These are phyloP conservation scores for Cutaneotrichosporon sp. DNA, from an alignment of 1,284 basidiomycete species.

Conservation along the genomic window DNA sequence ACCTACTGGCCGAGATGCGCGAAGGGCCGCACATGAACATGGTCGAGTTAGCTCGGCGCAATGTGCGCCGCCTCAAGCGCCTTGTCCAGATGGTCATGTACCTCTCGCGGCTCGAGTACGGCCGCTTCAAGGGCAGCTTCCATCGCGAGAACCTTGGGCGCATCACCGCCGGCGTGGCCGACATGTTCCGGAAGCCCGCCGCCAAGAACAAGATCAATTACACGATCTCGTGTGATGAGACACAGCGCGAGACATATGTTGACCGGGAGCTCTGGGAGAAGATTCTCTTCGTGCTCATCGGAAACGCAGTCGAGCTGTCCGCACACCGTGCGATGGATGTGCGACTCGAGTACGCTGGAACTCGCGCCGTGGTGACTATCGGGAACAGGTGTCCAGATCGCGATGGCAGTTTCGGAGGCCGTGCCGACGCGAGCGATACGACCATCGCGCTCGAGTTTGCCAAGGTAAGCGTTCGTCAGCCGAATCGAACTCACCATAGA, in stretches of 20 bases:
- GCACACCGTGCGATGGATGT: constrained; percentile 29
- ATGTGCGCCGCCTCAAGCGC: constrained; percentile 42
- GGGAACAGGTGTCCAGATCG: constrained; percentile 55
- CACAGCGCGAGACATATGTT: constrained; percentile 44
- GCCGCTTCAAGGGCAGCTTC: constrained; percentile 43
- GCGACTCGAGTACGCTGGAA: constrained; percentile 28
- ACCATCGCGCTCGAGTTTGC: constrained; percentile 50
- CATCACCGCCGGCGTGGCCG: constrained; percentile 51
- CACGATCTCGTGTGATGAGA: constrained; percentile 46
- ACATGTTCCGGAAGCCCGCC: constrained; percentile 49
- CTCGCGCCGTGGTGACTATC: constrained; percentile 42
- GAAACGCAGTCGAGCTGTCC: constrained; percentile 11
- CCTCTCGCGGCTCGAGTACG: constrained; percentile 46
- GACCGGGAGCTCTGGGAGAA: constrained; percentile 37
- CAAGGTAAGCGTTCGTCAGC: constrained; percentile 16
- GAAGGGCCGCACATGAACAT: constrained; percentile 42
- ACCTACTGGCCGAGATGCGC: constrained; percentile 34
- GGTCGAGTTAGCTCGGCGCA: constrained; percentile 44
- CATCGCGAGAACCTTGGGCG: constrained; percentile 48
- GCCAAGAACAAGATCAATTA: constrained; percentile 43
- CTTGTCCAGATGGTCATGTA: constrained; percentile 53
- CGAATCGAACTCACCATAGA: constrained; percentile 17
- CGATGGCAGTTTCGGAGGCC: constrained; percentile 8
- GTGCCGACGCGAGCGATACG: constrained; percentile 41
- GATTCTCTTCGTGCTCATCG: constrained; percentile 49